Evolutionary conservation across 2,329 filamentous ascomycete genomes (phyloP), one percentile per base, ranked within the genome.

Genomic region (Pseudocercospora fuligena): DNA sequence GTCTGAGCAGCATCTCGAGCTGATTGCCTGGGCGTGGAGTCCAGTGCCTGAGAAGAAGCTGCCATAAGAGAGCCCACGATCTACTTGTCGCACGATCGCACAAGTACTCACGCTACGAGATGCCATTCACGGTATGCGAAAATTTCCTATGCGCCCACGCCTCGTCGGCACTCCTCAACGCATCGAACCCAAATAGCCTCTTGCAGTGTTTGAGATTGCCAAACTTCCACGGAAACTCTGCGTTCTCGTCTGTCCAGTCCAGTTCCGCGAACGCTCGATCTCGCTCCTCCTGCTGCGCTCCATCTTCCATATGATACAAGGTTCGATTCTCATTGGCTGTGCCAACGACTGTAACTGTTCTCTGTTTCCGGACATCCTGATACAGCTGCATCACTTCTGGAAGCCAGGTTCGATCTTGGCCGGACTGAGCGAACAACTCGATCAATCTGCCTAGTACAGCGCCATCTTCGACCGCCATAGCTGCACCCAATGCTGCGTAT

Each of bases 391-490:
- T 68, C 1, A 79, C 76, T 12, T 77, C 68, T 0, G 82, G 77
- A 3, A 77, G 66, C 19, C 77, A 76, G 0, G n/a, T 72, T 69
- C 53, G 80, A 81, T 1, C 74, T 73, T 33, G 78, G 77, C 9
- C 88, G 36, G 6, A 82, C 78, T 0, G 83, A 82, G 0, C 90
- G 76, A 1, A 90, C 70, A 0, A 81, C 77, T 49, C 58, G 5
- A 69, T 43, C 16, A 69, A 51, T 27, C 60, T 60, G 0, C 88
- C 88, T 0, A 91, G 78, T 0, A 89, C 87, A 0, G 88, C 87
- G 0, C 88, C 89, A 60, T 91, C 89, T 72, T 91, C 89, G 0
- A 91, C 79, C 0, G 87, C 85, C 0, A 85, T 88, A 72, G 89
- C 89, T n/a, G 89, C 89, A 0, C 89, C 89, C 75, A 87, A 89